Conservation (phyloP, 495 filamentous ascomycete genomes). For the Cercophora newfieldiana region DNA sequence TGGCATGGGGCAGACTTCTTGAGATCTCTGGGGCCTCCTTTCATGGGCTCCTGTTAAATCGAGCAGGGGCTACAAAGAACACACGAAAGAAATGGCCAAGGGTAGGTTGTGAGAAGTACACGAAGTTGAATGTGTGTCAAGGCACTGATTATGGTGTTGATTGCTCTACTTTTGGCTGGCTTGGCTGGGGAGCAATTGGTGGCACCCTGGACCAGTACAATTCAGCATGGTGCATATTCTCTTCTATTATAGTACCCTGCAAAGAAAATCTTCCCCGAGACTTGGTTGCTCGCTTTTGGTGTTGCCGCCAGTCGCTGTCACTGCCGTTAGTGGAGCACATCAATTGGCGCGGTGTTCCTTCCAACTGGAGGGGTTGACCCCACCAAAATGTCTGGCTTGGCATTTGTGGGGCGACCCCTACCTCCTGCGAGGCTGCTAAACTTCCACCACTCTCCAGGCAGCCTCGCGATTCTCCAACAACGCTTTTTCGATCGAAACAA, state of each 20-base stretch:
- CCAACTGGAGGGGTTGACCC: neutral
- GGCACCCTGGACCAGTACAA: too few relatives aligned
- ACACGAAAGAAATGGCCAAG: too few relatives aligned
- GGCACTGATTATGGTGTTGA: neutral
- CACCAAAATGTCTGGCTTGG: neutral
- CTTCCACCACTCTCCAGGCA: neutral
- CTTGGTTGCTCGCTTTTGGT: too few relatives aligned
- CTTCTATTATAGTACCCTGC: too few relatives aligned
- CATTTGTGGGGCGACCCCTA: neutral
- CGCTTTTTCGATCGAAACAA: neutral
- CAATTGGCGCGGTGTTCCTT: neutral
- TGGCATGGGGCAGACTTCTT: neutral
- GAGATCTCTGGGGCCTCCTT: too few relatives aligned
- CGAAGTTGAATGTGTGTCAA: neutral
- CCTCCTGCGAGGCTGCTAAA: neutral
- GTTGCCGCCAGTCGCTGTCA: neutral
- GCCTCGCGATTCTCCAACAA: neutral
- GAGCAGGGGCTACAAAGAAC: too few relatives aligned
- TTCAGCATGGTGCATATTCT: too few relatives aligned
- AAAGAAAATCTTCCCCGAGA: too few relatives aligned
- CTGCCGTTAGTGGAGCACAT: neutral
- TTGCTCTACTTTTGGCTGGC: neutral
- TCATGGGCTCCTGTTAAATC: too few relatives aligned
- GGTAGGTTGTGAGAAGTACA: neutral
- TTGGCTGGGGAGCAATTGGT: too few relatives aligned